Evolutionary conservation across 1,284 basidiomycete species (phyloP), one percentile per base, ranked within the genome.

Genomic region (Farysia itapuensis): DNA sequence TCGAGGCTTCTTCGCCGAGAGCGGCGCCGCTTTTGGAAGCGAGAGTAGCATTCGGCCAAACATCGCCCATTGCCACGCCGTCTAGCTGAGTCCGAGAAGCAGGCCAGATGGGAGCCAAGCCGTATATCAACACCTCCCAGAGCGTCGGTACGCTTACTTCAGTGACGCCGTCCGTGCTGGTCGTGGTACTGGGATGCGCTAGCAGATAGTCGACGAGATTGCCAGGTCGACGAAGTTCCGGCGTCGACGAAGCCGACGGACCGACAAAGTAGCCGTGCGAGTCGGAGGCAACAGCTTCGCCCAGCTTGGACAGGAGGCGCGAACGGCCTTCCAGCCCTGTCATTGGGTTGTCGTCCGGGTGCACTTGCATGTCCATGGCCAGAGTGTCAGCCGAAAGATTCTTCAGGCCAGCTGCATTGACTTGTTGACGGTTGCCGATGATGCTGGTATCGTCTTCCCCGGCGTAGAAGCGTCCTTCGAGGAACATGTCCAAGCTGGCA

Each of bases 401-500:
- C 23, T 83, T 80, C 28, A 96, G 80, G 2, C 86, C 91, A 16
- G 79, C 80, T 18, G 89, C 91, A 90, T 71, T 28, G 5, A 54
- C 53, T 14, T 34, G 25, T 5, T 60, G 39, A 4, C 38, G 12
- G 2, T 19, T 22, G 0, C 24, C 35, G 18, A 13, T 19, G 31
- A 18, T 33, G 16, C 31, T 18, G 0, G 5, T 31, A 0, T 33
- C 35, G 2, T 31, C 21, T 8, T 35, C 37, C 18, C 14, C 23
- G 9, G 34, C 13, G 22, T 33, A 43, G 29, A 61, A 61, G 0
- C 58, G 29, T 6, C 58, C 58, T 2, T 36, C 34, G 5, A 32
- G 77, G 66, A 95, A 97, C 90, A 96, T 95, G 72, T 90, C 84
- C 36, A 90, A 79, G 67, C 88, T 90, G 0, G 91, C 93, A 4